phyloP scores from a whole-genome alignment of 768 basidiomycete genomes.

The Leccinum uliginosum region DNA sequence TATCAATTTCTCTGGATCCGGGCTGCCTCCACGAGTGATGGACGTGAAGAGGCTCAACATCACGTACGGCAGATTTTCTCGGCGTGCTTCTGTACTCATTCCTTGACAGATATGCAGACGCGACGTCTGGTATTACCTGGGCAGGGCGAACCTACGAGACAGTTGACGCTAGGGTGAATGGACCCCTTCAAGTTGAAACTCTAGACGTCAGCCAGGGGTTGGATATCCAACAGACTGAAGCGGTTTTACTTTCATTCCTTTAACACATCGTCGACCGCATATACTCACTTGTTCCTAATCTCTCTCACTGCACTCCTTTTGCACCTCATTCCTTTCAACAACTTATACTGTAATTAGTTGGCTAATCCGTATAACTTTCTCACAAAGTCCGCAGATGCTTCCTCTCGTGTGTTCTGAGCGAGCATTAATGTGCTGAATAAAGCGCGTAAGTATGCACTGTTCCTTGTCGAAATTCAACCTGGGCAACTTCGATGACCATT shows the following conservation, averaged over 20 bases:
- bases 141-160: constrained; percentile 60
- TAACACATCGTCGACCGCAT: neutral
- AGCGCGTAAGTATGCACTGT: neutral
- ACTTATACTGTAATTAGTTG: neutral
- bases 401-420: constrained; percentile 63
- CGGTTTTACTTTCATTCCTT: constrained; percentile 30
- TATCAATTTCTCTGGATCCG: constrained; percentile 33
- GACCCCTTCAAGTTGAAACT: constrained; percentile 30
- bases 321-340: too few species aligned
- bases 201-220: constrained; percentile 35
- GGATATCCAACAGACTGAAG: constrained; percentile 47
- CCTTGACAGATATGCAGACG: constrained; percentile 44
- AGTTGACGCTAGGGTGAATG: constrained; percentile 36
- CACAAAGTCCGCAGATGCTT: constrained; percentile 51
- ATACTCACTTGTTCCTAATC: too few species aligned
- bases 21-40: constrained; percentile 28
- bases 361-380: constrained; percentile 34
- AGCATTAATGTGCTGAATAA: neutral
- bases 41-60: constrained; percentile 48
- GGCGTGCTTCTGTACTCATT: neutral
- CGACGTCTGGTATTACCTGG: constrained; percentile 49
- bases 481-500: constrained; percentile 52
- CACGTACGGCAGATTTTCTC: constrained; percentile 27
- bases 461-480: constrained; percentile 70
- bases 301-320: too few species aligned